Conservation (phyloP, 2,329 filamentous ascomycete species). For the Microcyclospora tardicrescens region DNA sequence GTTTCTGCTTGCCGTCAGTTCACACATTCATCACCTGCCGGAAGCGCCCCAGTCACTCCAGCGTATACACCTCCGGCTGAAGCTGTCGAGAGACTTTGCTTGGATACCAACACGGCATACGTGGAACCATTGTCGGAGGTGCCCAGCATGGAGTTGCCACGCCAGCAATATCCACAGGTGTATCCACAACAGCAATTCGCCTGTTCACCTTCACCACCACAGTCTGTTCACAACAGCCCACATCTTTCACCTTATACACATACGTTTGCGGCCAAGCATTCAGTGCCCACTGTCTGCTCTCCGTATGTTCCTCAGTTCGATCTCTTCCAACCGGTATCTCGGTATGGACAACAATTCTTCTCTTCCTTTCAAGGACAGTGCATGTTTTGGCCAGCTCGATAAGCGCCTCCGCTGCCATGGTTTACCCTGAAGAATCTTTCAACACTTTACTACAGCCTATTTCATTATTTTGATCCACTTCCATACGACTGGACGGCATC, state of each 20-base stretch:
- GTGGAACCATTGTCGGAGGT: constrained; percentile 9
- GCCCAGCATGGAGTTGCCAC: constrained; percentile 18
- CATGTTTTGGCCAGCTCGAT: no score
- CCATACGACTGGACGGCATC: no score
- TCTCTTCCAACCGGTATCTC: background rate
- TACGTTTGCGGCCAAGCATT: constrained; percentile 13
- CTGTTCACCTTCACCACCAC: constrained; percentile 11
- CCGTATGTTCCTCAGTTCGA: constrained; percentile 2
- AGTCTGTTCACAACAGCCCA: constrained; percentile 16
- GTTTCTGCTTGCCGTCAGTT: constrained; percentile 68
- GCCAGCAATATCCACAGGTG: constrained; percentile 13
- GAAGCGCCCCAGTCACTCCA: constrained; percentile 31
- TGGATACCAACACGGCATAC: no score
- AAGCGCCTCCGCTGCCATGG: no score
- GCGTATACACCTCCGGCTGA: constrained; percentile 31
- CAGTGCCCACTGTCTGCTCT: constrained; percentile 7
- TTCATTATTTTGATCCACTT: no score
- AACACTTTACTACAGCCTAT: no score
- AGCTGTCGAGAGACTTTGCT: constrained; percentile 7
- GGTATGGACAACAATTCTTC: constrained; percentile 1
- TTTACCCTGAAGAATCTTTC: no score
- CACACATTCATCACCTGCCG: constrained; percentile 38
- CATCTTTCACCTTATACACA: constrained; percentile 16
- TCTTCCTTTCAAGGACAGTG: no score
- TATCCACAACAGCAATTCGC: background rate